Evolutionary conservation across 1,139 yeast species (phyloP).

Genomic region (Barnettozyma hawaiiensis): DNA sequence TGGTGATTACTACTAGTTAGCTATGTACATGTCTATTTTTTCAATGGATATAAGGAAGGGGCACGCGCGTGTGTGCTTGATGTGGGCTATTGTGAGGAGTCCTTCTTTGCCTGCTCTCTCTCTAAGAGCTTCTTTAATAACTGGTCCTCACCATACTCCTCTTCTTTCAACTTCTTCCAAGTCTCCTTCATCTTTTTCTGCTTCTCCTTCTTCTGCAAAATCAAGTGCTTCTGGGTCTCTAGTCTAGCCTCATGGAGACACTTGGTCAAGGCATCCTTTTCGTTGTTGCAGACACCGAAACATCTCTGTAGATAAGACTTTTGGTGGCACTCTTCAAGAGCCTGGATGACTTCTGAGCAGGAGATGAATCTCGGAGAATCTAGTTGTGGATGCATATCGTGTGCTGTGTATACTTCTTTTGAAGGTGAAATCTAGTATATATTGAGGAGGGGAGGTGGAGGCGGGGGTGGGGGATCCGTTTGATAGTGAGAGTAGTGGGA

Average conservation of each 20-base stretch:
- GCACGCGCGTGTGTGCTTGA: too few relatives aligned
- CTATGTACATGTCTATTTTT: constrained; percentile 6
- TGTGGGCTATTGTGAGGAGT: not conserved
- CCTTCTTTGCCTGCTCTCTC: constrained; percentile 27
- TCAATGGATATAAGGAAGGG: not conserved
- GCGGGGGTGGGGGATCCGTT: too few relatives aligned
- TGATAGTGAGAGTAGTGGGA: too few relatives aligned
- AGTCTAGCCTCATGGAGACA: constrained; percentile 79
- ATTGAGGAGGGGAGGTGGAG: not conserved
- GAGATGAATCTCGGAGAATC: constrained; percentile 39
- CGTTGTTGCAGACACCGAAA: constrained; percentile 82
- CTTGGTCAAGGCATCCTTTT: constrained; percentile 69
- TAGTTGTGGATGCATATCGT: constrained; percentile 37
- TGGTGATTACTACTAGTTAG: not conserved
- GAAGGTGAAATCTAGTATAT: too few relatives aligned
- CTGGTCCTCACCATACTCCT: constrained; percentile 72
- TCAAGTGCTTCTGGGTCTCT: constrained; percentile 59
- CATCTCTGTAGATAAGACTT: constrained; percentile 65
- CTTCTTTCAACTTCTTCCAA: constrained; percentile 64
- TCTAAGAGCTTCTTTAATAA: constrained; percentile 64
- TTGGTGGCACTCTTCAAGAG: constrained; percentile 84
- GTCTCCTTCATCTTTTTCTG: constrained; percentile 48
- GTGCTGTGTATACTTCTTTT: too few relatives aligned
- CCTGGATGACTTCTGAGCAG: constrained; percentile 79
- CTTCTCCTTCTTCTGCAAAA: constrained; percentile 50